These are phyloP conservation scores for Artemisia argyi DNA, from an alignment of 129 eudicot species.

Conservation along the genomic window DNA sequence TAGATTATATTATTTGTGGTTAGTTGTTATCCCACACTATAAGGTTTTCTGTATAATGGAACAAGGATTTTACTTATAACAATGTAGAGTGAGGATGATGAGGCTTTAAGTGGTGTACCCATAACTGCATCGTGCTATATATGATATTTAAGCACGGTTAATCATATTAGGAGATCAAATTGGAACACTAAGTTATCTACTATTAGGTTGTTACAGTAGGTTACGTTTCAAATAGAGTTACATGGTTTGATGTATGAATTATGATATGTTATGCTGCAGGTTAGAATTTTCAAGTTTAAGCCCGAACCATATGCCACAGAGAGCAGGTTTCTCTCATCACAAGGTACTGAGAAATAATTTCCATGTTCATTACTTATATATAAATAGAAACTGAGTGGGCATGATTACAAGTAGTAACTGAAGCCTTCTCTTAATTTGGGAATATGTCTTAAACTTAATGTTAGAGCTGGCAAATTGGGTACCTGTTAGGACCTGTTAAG, in stretches of 20 bases:
- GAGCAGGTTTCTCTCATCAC: constrained; percentile 62
- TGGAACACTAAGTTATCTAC: constrained; percentile 62
- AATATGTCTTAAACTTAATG: too few species aligned
- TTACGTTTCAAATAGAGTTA: neutral
- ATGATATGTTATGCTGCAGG: constrained; percentile 54
- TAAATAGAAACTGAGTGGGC: neutral
- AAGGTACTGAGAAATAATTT: constrained; percentile 45
- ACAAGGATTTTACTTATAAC: neutral
- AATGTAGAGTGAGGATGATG: constrained; percentile 75
- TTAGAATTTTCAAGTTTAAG: constrained; percentile 67
- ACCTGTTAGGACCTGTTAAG: too few species aligned
- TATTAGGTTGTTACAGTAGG: neutral
- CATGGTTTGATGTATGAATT: constrained; percentile 20
- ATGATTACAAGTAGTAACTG: too few species aligned
- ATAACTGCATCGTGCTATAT: constrained; percentile 63
- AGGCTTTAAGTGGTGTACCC: constrained; percentile 66
- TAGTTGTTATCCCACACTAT: too few species aligned
- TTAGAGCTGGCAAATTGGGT: too few species aligned
- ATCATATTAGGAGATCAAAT: constrained; percentile 92
- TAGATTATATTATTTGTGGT: too few species aligned
- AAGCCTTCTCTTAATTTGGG: too few species aligned
- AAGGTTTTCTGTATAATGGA: too few species aligned
- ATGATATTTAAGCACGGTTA: constrained; percentile 47
- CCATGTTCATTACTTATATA: constrained; percentile 1
- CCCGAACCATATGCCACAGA: constrained; percentile 72